Percentiles rank a stretch among this genome's conserved stretches.
phyloP scores from a whole-genome alignment of 2,329 filamentous ascomycete species.

The Dactylellina drechsleri region DNA sequence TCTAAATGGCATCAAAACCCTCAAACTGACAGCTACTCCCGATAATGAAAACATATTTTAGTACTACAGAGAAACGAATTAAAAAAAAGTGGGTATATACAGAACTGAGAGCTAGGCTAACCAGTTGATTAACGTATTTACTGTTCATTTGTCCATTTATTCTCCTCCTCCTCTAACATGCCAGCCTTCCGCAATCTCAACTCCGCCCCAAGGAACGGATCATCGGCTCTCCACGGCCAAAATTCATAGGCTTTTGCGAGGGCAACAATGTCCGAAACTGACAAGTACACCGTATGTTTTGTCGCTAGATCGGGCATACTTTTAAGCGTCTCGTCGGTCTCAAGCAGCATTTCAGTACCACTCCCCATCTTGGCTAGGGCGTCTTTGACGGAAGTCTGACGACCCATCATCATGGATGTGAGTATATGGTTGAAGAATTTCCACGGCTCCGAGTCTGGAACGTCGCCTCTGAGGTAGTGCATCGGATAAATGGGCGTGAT shows the following conservation, averaged over 20 bases:
- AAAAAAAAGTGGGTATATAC: background rate
- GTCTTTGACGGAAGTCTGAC: constrained; percentile 21
- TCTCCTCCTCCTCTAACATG: constrained; percentile 45
- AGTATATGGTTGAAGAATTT: constrained; percentile 47
- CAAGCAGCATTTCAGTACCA: constrained; percentile 36
- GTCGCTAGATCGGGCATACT: constrained; percentile 26
- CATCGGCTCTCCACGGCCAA: constrained; percentile 47
- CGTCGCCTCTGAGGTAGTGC: constrained; percentile 30
- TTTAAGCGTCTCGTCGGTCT: constrained; percentile 31
- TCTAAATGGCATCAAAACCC: too few species aligned
- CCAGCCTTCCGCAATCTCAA: constrained; percentile 23
- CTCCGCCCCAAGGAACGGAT: constrained; percentile 38
- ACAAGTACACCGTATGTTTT: constrained; percentile 35
- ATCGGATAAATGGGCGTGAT: constrained; percentile 32
- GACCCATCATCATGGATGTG: constrained; percentile 33
- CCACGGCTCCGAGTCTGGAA: constrained; percentile 42
- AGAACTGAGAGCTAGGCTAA: background rate
- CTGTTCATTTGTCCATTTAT: background rate
- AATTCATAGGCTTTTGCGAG: constrained; percentile 44
- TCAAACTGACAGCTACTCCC: too few species aligned
- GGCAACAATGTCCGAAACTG: constrained; percentile 21
- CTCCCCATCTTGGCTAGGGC: constrained; percentile 40
- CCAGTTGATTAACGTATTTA: too few species aligned
- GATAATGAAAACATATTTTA: too few species aligned
- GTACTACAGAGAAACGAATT: background rate